Evolutionary conservation across 2,329 filamentous ascomycete genomes (phyloP), one percentile per base, ranked within the genome.

Genomic region (Diplodia sapinea): DNA sequence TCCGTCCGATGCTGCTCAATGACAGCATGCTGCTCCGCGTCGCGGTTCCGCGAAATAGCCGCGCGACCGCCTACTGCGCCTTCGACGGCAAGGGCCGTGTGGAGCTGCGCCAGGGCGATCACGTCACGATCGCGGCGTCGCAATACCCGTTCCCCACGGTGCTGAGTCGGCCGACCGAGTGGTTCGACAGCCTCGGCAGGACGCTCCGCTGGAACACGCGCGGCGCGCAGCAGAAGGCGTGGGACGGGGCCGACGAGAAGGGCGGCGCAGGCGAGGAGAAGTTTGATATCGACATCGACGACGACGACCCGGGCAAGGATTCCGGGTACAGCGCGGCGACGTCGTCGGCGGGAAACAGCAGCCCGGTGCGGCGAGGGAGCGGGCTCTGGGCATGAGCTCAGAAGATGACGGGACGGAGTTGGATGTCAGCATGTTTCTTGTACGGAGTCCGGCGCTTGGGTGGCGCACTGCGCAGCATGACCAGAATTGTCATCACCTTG

Each of bases 111-210:
- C 92, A 94, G 74, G 95, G 95, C 65, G 95, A 99, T 80, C 92
- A 94, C 74, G 95, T 99, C 77, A 97, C 94, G 69, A 95, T 99
- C 74, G 93, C 94, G 50, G 95, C 95, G 3, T 96, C 92, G 36
- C 93, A 96, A 77, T 99, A 97, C 75, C 95, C 95, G 0, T 98
- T 99, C 82, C 95, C 95, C 2, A 98, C 95, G 0, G 94, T 99
- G 52, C 92, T 96, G 68, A 91, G 93, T 71, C 92, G 91, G 70
- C 90, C 90, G 69, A 91, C 90, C 0, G 95, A 99, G 79, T 99
- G 95, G 95, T 97, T 99, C 76, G 92, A 97, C 79, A 96, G 92
- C 74, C 93, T 99, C 59, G 93, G 92, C 65, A 88, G 94, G 69
- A 97, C 94, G 3, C 84, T 99, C 68, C 87, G 94, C 70, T 99